Evolutionary conservation across 305 asterid species (phyloP), one percentile per base, ranked within the genome.

Genomic region (Rubia occidens): DNA sequence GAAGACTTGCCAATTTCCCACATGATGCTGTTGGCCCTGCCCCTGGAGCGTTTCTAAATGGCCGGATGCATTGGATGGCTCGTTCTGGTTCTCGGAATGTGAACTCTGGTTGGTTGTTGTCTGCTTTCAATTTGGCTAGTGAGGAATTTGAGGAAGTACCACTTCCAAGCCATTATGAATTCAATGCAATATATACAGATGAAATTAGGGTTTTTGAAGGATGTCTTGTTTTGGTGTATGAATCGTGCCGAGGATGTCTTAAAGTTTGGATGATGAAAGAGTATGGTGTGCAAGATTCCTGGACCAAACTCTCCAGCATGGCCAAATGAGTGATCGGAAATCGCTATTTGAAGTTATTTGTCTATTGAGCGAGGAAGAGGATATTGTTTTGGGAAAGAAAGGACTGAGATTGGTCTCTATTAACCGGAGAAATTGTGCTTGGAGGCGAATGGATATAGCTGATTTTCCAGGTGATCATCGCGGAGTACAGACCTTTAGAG

Each of bases 221-320:
- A 20, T n/a, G 60, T 18, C 60, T 54, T n/a, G 60, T 2, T 20
- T 17, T 54, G 60, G 26, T 54, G 60, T 6, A 2, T 54, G 60
- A 47, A 61, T 72, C 61, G 21, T 26, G 37, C 64, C 3, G 5
- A 2, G 29, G 13, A 13, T n/a, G n/a, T 6, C 32, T 66, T 8
- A 81, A 78, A 51, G 29, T 83, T 66, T 87, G 90, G 90, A 64
- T 81, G 15, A 83, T 87, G 88, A 77, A 80, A 66, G 81, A 82
- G 65, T 85, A 85, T 49, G 85, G 87, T 4, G 63, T 77, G 67
- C 72, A 29, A 8, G 78, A 76, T 3, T 85, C 85, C 20, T 87
- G 89, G 89, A 70, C 54, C 8, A 78, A 78, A 70, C 53, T 76
- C 55, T 29, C 29, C 15, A 43, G 72, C 54, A 37, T 8, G 8